Evolutionary conservation across 352 stramenopile genomes (phyloP), one percentile per base, ranked within the genome.

Genomic region (Globisporangium radiosum): DNA sequence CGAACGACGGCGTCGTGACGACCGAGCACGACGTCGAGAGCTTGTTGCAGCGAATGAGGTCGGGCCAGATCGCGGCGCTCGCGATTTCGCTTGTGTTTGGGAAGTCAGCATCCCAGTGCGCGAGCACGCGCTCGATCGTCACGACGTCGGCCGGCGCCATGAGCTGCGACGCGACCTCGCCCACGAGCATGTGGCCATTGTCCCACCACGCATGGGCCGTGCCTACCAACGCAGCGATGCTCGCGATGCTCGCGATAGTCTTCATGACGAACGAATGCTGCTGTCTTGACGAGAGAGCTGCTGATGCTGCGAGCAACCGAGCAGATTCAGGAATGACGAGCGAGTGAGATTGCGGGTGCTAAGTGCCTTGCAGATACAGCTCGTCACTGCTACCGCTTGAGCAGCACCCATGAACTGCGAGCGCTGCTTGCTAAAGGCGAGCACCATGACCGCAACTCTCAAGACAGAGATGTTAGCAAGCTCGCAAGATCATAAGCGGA

Each of bases 111-210:
- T 83, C 64, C 74, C 75, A 87, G 8, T 48, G 59, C 13, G 57
- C 56, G 33, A 85, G 61, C 54, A 85, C 64, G 17, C 45, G 60
- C 40, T 88, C 60, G 59, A 88, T 82, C 1, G 73, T 84, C 7
- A 44, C 47, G 15, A 85, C 64, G 47, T 88, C 78, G 4, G 47
- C 59, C n/a, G 53, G 47, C 42, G 63, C 53, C 75, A 86, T 71
- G 52, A 81, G 70, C 57, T 86, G 72, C 53, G 68, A 70, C 54
- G 78, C 73, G 38, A 85, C 68, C 36, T 88, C 60, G 4, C 73
- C 71, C 9, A 83, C 72, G 17, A 85, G 60, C 78, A 86, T 85
- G 72, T 88, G 78, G 45, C 73, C 75, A 37, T 82, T 85, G 65
- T 88, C 78, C 78, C 78, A 88, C 75, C 75, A 86, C 39, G 39